Evolutionary conservation across 1,284 basidiomycete species (phyloP), one percentile per base, ranked within the genome.

Genomic region (Phylloporus gajari): DNA sequence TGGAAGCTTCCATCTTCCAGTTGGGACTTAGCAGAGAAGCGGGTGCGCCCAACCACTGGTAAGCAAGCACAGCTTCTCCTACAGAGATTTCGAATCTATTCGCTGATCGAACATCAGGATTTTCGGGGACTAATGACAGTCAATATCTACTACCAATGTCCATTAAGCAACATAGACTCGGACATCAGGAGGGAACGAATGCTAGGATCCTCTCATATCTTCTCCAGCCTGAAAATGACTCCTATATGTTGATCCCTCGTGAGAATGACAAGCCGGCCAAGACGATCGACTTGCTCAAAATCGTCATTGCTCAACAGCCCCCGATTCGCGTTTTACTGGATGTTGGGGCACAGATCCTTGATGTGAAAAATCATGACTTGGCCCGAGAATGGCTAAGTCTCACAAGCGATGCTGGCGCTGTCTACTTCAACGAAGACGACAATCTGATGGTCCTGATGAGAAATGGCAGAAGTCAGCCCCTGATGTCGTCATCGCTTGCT

Each of bases 341-440:
- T 68, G 87, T 89, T 17, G 88, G 89, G 2, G 89, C 88, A 2
- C 89, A 89, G 73, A 86, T 89, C 76, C 79, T 90, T 25, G 88
- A 89, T 46, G 70, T 88, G 48, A 75, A 80, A 35, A 89, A 88
- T 68, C 51, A 75, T 5, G 78, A 85, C 15, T 69, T 89, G 1
- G 86, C 82, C 1, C 63, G 69, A 30, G 64, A 70, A 7, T 90
- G 89, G 88, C 79, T 90, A 0, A 61, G 74, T 35, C 68, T 83
- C 62, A 76, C 69, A 1, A 74, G 82, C 68, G 72, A 84, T 11
- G 74, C 78, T 30, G 88, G 86, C 0, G 85, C 84, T 0, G 78
- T 90, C 5, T 90, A 84, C 74, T 88, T 88, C 77, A 78, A 85
- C 62, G 82, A 84, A 23, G 69, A 77, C 0, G 87, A 90, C 67